Evolutionary conservation across 306 rosid species (phyloP), one percentile per base, ranked within the genome.

Genomic region (Ziziphus jujuba): DNA sequence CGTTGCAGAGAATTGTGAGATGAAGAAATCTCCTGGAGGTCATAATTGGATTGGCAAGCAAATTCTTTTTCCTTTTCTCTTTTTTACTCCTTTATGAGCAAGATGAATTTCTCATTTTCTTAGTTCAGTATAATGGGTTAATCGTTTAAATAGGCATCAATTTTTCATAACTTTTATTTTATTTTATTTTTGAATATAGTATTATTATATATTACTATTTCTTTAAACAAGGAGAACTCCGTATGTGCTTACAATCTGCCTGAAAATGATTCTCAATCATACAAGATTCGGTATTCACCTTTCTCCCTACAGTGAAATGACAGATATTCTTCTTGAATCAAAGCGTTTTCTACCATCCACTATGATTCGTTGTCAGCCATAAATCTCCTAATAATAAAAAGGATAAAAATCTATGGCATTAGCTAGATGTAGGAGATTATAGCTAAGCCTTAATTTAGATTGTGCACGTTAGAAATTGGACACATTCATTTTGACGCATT

Each of bases 301-400:
- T 33, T 56, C 35, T 9, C 31, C 43, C 17, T 15, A 16, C 0
- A 57, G 51, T 36, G 22, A 51, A 66, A 60, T 40, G 64, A 47
- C 2, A 16, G 61, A 69, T 69, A 61, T 55, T 55, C 14, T 33
- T 43, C 60, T 44, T 45, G 7, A 55, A 49, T 22, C 22, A 31
- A 66, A 49, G 56, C 36, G 28, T 61, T 43, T 24, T 70, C 52
- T 36, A 65, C 69, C 60, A 52, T 65, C 54, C 31, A 61, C 59
- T 64, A 65, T 59, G 64, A 28, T 43, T 71, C 51, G 55, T 15
- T 56, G 17, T 56, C 40, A 54, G 71, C 75, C 80, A 63, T 24
- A 47, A 61, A 38, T 67, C 36, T 43, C 45, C 61, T 38, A 36
- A 38, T 35, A 67, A 67, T 14, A 70, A 51, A 9, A 34, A 34